Conservation (phyloP, 202 grass and related monocot genomes). For the Carex arenaria region DNA sequence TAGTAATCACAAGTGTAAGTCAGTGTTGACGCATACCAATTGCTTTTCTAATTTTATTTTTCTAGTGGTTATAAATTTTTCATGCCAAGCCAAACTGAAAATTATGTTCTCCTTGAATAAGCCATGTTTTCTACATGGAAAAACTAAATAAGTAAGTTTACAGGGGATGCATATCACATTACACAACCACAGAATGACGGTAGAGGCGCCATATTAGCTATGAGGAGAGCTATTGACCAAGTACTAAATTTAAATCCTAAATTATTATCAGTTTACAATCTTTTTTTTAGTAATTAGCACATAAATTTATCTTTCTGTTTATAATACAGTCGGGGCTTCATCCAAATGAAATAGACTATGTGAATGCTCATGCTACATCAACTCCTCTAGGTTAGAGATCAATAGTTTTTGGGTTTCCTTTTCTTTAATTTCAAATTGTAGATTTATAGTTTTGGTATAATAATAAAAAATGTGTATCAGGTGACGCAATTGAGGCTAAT, state of each 20-base stretch:
- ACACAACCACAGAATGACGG: constrained; percentile 74
- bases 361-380: constrained; percentile 93
- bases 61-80: constrained; percentile 1
- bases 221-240: constrained; percentile 72
- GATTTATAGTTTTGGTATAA: constrained; percentile 3
- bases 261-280: background rate
- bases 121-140: background rate
- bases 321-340: constrained; percentile 62
- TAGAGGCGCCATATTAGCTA: constrained; percentile 83
- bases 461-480: constrained; percentile 27
- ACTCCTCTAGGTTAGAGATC: constrained; percentile 69
- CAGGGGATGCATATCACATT: constrained; percentile 95
- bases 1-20: background rate
- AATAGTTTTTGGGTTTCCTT: background rate
- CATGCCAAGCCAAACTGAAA: background rate
- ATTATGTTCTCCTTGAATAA: background rate
- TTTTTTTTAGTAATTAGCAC: background rate
- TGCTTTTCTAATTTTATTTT: background rate
- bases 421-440: background rate
- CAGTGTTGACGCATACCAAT: background rate
- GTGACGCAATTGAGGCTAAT: constrained; percentile 68
- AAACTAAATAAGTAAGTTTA: background rate
- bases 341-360: constrained; percentile 73
- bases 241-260: constrained; percentile 25
- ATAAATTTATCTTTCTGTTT: constrained; percentile 9